A percentile compares a stretch with the other conserved stretches of the same genome.
Conservation (phyloP, 305 asterid genomes). For the Plantago rigida region DNA sequence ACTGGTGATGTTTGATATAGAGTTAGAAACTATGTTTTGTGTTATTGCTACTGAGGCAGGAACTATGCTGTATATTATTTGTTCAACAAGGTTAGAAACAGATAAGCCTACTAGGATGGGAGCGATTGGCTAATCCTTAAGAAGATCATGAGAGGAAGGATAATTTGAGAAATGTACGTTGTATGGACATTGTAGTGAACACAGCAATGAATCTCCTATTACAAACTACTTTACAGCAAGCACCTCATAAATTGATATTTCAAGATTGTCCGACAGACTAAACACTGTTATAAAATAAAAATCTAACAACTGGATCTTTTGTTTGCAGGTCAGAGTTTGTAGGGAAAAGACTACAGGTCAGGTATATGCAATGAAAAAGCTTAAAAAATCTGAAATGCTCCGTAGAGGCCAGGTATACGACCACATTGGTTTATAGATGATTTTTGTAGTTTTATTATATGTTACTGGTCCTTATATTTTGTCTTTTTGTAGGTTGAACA, state of each 20-base stretch:
- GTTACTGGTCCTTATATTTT: slow-evolving; percentile 31
- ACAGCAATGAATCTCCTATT: not conserved
- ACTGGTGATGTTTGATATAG: too few relatives aligned
- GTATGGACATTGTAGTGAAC: too few relatives aligned
- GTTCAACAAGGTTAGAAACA: too few relatives aligned
- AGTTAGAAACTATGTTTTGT: too few relatives aligned
- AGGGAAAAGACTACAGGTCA: slow-evolving; percentile 81
- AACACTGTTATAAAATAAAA: too few relatives aligned
- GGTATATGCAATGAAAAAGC: slow-evolving; percentile 94
- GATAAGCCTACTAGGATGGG: too few relatives aligned
- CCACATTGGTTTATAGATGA: slow-evolving; percentile 24
- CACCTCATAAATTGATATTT: not conserved
- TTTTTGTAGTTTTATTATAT: slow-evolving; percentile 27
- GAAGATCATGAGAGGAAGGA: too few relatives aligned
- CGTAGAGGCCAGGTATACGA: slow-evolving; percentile 89
- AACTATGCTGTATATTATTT: too few relatives aligned
- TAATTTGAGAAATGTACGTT: too few relatives aligned
- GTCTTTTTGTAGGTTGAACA: slow-evolving; percentile 67
- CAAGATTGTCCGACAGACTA: too few relatives aligned
- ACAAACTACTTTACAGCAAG: not conserved
- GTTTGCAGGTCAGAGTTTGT: slow-evolving; percentile 73
- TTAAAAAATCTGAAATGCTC: slow-evolving; percentile 94
- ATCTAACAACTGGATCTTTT: not conserved
- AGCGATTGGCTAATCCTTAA: too few relatives aligned
- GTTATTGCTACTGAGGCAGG: too few relatives aligned